phyloP scores from a whole-genome alignment of 805 yeast species.

The Myxozyma neglecta region DNA sequence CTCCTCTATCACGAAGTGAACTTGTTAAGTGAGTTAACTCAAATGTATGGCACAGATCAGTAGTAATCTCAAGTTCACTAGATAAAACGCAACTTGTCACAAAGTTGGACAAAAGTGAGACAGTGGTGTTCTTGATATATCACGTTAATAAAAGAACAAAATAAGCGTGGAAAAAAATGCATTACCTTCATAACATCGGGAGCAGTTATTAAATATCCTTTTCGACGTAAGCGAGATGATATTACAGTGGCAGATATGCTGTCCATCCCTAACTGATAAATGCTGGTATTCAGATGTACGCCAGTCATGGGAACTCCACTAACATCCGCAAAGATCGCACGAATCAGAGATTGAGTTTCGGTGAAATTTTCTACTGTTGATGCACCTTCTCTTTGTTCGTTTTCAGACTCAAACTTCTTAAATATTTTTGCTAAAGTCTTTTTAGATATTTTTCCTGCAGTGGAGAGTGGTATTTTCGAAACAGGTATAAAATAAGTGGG shows the following conservation, averaged over 20 bases:
- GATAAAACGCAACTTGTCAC: neutral
- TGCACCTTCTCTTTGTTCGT: neutral
- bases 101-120: conserved; percentile 2
- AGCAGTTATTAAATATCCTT: conserved; percentile 9
- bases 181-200: conserved; percentile 20
- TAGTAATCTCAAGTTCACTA: no score
- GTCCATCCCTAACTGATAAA: conserved; percentile 34
- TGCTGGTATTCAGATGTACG: conserved; percentile 8
- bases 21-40: neutral
- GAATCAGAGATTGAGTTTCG: neutral
- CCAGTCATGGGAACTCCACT: conserved; percentile 9
- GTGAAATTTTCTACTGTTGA: neutral
- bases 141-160: neutral
- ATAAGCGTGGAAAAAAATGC: neutral
- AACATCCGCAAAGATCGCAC: conserved; percentile 9
- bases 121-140: neutral
- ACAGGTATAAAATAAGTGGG: conserved; percentile 27
- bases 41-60: neutral
- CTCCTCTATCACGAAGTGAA: neutral
- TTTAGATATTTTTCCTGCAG: conserved; percentile 30
- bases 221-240: conserved; percentile 4
- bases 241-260: conserved; percentile 32
- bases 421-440: neutral
- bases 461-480: conserved; percentile 28
- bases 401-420: neutral